Evolutionary conservation across 2,329 filamentous ascomycete genomes (phyloP), one percentile per base, ranked within the genome.

Genomic region (Verticillium isaacii): DNA sequence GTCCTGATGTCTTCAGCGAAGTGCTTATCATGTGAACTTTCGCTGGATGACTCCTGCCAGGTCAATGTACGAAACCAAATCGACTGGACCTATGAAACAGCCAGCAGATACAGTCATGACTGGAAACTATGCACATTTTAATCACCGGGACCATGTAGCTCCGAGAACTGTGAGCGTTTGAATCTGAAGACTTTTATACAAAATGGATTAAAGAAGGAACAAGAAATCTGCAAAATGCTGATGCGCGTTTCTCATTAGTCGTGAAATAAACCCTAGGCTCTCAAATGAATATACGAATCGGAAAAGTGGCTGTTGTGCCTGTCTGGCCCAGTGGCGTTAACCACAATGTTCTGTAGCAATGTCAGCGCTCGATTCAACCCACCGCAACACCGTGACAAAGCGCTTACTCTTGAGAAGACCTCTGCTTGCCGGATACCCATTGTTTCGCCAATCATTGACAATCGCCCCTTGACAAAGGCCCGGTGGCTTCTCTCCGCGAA

Each of bases 381-480:
- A 14, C 11, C 12, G 19, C 19, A 23, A 1, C 11, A 25, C 39
- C 17, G 8, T 15, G 17, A 9, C 17, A n/a, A 7, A 7, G 39
- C 39, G 12, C 45, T 55, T 12, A 66, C 67, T 61, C 64, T 67
- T 5, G 68, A 65, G 45, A 69, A 67, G n/a, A 65, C 61, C 14
- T 68, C 67, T 1, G 68, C 68, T 45, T 69, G 67, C 11, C 65
- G 66, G 34, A 69, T 68, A 0, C 68, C 68, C 66, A 69, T 69
- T 3, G 61, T 64, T 14, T 68, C 67, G 0, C 64, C 63, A 60
- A 69, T 69, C 6, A 56, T 56, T 25, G 57, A 57, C 19, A 69
- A 62, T 7, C 67, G 61, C 19, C 66, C 59, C 5, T 66, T 66
- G 4, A 69, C 58, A 41, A 64, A 69, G 1, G 59, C 58, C 5